phyloP scores from a whole-genome alignment of 805 yeast species.

The Citeromyces matritensis region DNA sequence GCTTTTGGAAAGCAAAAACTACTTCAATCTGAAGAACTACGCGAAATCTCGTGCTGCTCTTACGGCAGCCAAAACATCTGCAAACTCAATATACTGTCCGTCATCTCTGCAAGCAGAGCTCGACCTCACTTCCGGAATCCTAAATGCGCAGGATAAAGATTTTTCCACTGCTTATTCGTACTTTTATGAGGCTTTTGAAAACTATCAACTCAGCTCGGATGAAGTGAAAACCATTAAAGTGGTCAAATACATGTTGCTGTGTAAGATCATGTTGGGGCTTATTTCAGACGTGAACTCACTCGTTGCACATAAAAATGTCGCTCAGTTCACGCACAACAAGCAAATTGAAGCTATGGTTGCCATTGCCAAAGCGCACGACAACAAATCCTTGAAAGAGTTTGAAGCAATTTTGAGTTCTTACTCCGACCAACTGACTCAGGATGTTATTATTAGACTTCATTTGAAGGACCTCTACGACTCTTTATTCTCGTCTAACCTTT shows the following conservation, averaged over 20 bases:
- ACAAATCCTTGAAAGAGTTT: conserved; percentile 83
- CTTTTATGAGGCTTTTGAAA: conserved; percentile 90
- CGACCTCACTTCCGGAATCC: conserved; percentile 88
- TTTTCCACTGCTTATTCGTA: conserved; percentile 93
- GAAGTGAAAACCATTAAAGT: conserved; percentile 54
- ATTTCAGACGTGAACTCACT: conserved; percentile 77
- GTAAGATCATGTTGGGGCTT: conserved; percentile 84
- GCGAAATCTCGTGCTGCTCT: conserved; percentile 86
- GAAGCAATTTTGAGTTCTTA: conserved; percentile 69
- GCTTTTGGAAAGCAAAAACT: conserved; percentile 76
- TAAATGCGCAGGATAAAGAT: conserved; percentile 94
- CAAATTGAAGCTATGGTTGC: conserved; percentile 95
- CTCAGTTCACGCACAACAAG: conserved; percentile 33
- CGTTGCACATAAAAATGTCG: conserved; percentile 49
- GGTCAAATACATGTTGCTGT: conserved; percentile 81
- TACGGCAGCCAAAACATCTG: conserved; percentile 92
- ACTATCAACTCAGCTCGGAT: conserved; percentile 39
- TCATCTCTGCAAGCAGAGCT: conserved; percentile 88
- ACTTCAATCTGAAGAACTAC: conserved; percentile 80
- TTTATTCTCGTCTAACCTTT: conserved; percentile 79
- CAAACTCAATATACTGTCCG: conserved; percentile 93
- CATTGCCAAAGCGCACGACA: conserved; percentile 76
- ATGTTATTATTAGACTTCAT: conserved; percentile 80
- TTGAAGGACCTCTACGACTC: conserved; percentile 88
- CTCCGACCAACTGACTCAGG: conserved; percentile 64